phyloP scores from a whole-genome alignment of 2,329 filamentous ascomycete genomes.

The Fusarium buxicola region DNA sequence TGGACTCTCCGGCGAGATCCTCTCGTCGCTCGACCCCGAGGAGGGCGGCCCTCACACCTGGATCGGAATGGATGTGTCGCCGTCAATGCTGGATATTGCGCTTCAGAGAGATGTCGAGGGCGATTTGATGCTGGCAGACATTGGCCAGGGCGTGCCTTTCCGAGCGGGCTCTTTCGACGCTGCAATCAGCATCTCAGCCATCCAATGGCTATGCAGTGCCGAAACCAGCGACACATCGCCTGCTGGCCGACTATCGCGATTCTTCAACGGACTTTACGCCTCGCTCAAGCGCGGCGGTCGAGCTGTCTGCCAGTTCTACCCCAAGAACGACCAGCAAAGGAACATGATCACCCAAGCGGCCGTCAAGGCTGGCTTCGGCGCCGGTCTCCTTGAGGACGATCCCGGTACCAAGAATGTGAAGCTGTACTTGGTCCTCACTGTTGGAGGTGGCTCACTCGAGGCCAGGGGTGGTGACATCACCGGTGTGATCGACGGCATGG shows the following conservation, averaged over 20 bases:
- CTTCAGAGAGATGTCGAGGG: constrained; percentile 92
- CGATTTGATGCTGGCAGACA: constrained; percentile 93
- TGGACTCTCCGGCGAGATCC: constrained; percentile 92
- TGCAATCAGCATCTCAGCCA: constrained; percentile 91
- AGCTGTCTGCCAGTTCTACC: constrained; percentile 98
- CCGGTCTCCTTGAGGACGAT: constrained; percentile 94
- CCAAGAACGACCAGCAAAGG: constrained; percentile 92
- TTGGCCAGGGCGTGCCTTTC: constrained; percentile 95
- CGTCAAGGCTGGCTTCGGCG: constrained; percentile 93
- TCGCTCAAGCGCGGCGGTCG: constrained; percentile 84
- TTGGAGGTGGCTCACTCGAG: constrained; percentile 70
- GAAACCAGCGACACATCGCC: constrained; percentile 88
- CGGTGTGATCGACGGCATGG: constrained; percentile 88
- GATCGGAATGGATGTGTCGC: constrained; percentile 97
- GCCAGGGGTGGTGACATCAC: constrained; percentile 82
- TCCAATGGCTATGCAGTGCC: constrained; percentile 99
- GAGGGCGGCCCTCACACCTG: constrained; percentile 90
- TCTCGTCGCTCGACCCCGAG: constrained; percentile 75
- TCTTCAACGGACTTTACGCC: constrained; percentile 94
- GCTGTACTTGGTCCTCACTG: constrained; percentile 93
- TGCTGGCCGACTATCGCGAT: constrained; percentile 80
- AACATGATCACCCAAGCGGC: constrained; percentile 93
- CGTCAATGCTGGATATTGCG: constrained; percentile 96
- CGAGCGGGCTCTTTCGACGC: constrained; percentile 93
- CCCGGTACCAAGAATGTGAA: constrained; percentile 96